phyloP scores from a whole-genome alignment of 2,329 filamentous ascomycete species.

The Ceratocystis destructans region DNA sequence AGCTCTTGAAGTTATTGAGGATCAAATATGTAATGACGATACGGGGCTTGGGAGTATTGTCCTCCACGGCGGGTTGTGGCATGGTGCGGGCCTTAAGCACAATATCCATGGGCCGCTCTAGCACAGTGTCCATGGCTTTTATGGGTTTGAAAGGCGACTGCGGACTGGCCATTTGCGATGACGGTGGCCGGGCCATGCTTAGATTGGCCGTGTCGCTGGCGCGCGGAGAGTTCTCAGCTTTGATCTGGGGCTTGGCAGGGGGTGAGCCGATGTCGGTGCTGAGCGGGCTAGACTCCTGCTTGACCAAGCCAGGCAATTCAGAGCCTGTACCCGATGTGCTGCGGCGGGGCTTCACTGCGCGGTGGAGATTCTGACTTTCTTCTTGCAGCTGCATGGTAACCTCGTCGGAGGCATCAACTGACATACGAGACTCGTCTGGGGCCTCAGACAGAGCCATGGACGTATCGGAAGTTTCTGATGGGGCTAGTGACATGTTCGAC shows the following conservation, averaged over 20 bases:
- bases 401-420: conserved; percentile 13
- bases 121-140: conserved; percentile 58
- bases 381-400: conserved; percentile 16
- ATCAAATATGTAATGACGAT: conserved; percentile 88
- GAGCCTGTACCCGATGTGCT: neutral
- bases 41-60: conserved; percentile 63
- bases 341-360: neutral
- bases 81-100: conserved; percentile 71
- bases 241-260: conserved; percentile 12
- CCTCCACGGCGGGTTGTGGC: conserved; percentile 54
- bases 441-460: neutral
- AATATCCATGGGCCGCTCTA: conserved; percentile 90
- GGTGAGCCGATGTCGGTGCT: conserved; percentile 8
- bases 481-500: neutral
- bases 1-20: conserved; percentile 97
- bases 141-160: conserved; percentile 51
- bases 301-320: neutral
- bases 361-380: conserved; percentile 11
- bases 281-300: conserved; percentile 9
- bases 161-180: conserved; percentile 30
- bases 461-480: neutral
- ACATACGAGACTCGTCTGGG: neutral
- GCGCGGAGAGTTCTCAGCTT: conserved; percentile 10
- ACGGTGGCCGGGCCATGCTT: conserved; percentile 39
- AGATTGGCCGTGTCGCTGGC: conserved; percentile 38